Evolutionary conservation across 768 basidiomycete species (phyloP).

Genomic region (Russula dissimulans): DNA sequence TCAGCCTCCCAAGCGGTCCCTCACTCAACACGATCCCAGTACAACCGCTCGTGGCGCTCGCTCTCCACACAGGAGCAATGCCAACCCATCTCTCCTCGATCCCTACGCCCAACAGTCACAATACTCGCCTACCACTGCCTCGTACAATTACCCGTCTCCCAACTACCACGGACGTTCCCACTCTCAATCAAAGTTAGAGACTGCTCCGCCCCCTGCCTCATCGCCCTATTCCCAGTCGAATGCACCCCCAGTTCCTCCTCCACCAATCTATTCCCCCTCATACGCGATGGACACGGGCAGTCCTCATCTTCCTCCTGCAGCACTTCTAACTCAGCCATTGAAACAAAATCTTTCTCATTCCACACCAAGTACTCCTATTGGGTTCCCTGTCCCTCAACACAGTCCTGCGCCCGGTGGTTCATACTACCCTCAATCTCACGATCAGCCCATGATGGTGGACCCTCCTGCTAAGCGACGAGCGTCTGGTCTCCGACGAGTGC

Average conservation of each 20-base stretch:
- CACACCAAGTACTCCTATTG: slow-evolving; percentile 64
- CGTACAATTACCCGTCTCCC: slow-evolving; percentile 37
- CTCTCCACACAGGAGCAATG: slow-evolving; percentile 53
- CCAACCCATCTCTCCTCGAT: slow-evolving; percentile 43
- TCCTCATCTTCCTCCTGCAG: slow-evolving; percentile 46
- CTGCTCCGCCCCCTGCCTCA: slow-evolving; percentile 27
- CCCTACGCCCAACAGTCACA: slow-evolving; percentile 62
- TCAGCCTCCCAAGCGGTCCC: slow-evolving; percentile 47
- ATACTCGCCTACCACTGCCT: slow-evolving; percentile 52
- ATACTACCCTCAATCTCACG: slow-evolving; percentile 43
- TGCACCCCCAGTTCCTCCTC: slow-evolving; percentile 27
- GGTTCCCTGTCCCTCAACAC: slow-evolving; percentile 47
- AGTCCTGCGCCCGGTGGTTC: slow-evolving; percentile 36
- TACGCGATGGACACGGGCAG: slow-evolving; percentile 61
- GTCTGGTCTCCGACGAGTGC: slow-evolving; percentile 71
- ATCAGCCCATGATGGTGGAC: slow-evolving; percentile 70
- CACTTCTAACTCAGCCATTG: slow-evolving; percentile 39
- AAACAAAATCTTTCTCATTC: slow-evolving; percentile 50
- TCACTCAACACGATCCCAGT: slow-evolving; percentile 43
- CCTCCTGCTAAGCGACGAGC: slow-evolving; percentile 53
- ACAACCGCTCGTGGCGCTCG: slow-evolving; percentile 41
- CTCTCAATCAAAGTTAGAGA: slow-evolving; percentile 40
- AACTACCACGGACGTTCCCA: slow-evolving; percentile 38
- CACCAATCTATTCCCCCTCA: slow-evolving; percentile 32
- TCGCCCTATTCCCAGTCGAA: slow-evolving; percentile 52